Evolutionary conservation across 2,329 filamentous ascomycete genomes (phyloP).

Genomic region (Sporothrix euskadiensis): DNA sequence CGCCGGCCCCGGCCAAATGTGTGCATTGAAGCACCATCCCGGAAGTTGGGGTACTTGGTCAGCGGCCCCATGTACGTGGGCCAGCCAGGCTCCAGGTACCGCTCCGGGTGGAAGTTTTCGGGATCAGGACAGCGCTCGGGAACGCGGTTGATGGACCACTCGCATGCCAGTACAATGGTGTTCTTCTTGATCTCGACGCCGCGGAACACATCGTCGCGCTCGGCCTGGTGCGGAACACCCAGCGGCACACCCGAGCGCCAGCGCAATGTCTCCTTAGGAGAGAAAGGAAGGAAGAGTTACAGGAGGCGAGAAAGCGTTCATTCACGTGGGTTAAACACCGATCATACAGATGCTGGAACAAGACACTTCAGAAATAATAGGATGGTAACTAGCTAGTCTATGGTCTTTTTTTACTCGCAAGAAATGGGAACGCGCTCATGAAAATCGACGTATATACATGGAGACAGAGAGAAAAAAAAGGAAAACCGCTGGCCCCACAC

Average conservation of each 20-base stretch:
- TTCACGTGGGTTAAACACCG: neutral
- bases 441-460: neutral
- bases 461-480: neutral
- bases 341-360: too few relatives aligned
- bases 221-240: conserved; percentile 53
- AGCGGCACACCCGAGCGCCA: conserved; percentile 59
- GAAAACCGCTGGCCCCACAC: neutral
- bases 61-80: conserved; percentile 66
- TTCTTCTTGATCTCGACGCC: conserved; percentile 52
- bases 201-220: conserved; percentile 48
- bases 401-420: neutral
- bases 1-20: conserved; percentile 66
- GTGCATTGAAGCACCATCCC: conserved; percentile 58
- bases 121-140: conserved; percentile 61
- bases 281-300: neutral
- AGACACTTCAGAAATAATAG: too few relatives aligned
- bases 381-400: neutral
- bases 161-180: conserved; percentile 52
- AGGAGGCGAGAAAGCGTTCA: neutral
- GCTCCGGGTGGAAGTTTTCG: conserved; percentile 62
- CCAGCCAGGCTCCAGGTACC: conserved; percentile 63
- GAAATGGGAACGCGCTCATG: neutral
- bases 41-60: conserved; percentile 62
- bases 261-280: conserved; percentile 58
- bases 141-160: conserved; percentile 61